Evolutionary conservation across 768 basidiomycete species (phyloP).

Genomic region (Hortiboletus campestris): DNA sequence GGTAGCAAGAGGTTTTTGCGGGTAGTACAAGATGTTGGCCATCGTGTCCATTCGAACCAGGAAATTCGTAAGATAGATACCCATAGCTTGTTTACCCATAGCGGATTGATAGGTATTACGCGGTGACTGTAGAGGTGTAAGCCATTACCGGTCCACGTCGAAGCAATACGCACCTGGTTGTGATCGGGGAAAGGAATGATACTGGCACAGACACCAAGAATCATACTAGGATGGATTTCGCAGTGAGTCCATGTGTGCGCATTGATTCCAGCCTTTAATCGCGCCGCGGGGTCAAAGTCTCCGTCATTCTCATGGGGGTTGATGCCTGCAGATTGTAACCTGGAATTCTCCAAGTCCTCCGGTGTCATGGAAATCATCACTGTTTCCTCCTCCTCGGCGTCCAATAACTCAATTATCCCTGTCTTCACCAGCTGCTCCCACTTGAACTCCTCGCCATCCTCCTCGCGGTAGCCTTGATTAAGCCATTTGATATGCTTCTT

Average conservation of each 20-base stretch:
- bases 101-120: conserved; percentile 99
- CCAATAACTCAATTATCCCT: conserved; percentile 90
- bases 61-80: conserved; percentile 97
- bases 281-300: conserved; percentile 83
- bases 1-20: conserved; percentile 97
- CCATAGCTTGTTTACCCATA: conserved; percentile 99
- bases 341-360: conserved; percentile 87
- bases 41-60: conserved; percentile 99
- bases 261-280: conserved; percentile 80
- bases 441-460: conserved; percentile 59
- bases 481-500: conserved; percentile 84
- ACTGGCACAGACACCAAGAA: conserved; percentile 95
- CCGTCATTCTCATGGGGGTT: conserved; percentile 59
- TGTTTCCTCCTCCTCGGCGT: conserved; percentile 99
- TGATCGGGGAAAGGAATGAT: conserved; percentile 99
- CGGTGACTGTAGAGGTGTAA: conserved; percentile 65
- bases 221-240: conserved; percentile 99
- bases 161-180: conserved; percentile 72
- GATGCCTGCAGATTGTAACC: conserved; percentile 59
- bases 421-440: conserved; percentile 85
- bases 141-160: not conserved
- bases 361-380: conserved; percentile 99
- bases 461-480: conserved; percentile 54
- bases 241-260: conserved; percentile 97
- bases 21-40: conserved; percentile 99